phyloP scores from a whole-genome alignment of 1,284 basidiomycete genomes.

The Ganoderma meredithae region DNA sequence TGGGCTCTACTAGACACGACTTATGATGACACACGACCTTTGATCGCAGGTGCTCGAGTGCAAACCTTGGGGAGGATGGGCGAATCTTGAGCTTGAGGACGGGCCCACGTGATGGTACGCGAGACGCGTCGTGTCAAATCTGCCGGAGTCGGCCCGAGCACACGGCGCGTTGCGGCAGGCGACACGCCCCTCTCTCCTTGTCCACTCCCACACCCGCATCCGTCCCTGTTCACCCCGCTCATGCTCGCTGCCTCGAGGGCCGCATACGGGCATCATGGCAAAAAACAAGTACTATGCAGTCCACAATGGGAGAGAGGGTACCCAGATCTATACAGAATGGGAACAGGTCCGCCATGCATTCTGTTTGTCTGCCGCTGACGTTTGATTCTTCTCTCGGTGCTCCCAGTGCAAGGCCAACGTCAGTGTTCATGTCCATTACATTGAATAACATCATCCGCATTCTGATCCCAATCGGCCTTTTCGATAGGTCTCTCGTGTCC shows the following conservation, averaged over 20 bases:
- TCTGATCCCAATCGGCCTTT: not conserved
- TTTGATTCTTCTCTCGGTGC: constrained; percentile 7
- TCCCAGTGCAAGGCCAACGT: constrained; percentile 25
- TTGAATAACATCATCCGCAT: not conserved
- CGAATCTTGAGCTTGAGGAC: not conserved
- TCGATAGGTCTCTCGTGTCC: constrained; percentile 54
- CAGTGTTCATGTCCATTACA: not conserved
- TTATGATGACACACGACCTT: constrained; percentile 2
- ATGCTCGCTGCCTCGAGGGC: not conserved
- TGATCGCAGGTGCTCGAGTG: not conserved
- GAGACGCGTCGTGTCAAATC: constrained; percentile 2
- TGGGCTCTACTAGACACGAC: constrained; percentile 2
- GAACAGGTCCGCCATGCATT: constrained; percentile 49
- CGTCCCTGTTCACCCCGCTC: not conserved
- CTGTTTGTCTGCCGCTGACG: not conserved
- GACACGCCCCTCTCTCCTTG: not conserved
- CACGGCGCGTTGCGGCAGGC: constrained; percentile 1
- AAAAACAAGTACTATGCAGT: constrained; percentile 64
- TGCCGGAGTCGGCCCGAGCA: not conserved
- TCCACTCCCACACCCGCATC: not conserved
- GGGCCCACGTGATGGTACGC: constrained; percentile 14
- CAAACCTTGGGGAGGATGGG: not conserved
- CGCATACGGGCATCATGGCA: not conserved
- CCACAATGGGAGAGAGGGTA: constrained; percentile 57
- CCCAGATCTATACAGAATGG: constrained; percentile 62